Evolutionary conservation across 495 filamentous ascomycete species (phyloP).

Genomic region (Aspergillus kassunensis): DNA sequence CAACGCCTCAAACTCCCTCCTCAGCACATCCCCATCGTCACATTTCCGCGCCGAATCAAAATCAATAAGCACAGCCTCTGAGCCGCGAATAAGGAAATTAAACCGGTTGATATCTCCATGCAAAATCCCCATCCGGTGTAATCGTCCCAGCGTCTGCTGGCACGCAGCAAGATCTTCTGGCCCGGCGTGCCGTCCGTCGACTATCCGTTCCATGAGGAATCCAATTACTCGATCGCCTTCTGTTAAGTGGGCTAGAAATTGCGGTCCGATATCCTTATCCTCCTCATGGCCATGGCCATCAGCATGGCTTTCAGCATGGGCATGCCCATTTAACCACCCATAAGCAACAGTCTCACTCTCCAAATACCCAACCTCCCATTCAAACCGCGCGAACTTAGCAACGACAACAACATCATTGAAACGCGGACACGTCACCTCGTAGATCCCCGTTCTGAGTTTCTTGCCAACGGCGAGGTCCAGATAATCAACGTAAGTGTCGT

Average conservation of each 20-base stretch:
- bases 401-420: too few species aligned
- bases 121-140: constrained; percentile 36
- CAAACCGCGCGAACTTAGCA: too few species aligned
- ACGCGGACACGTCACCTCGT: too few species aligned
- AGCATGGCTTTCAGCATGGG: too few species aligned
- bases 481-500: too few species aligned
- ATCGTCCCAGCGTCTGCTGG: constrained; percentile 18
- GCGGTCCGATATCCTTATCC: constrained; percentile 37
- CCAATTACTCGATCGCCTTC: constrained; percentile 44
- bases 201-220: constrained; percentile 39
- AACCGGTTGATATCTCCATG: constrained; percentile 45
- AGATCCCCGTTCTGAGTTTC: too few species aligned
- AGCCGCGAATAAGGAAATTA: constrained; percentile 39
- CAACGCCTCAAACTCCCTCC: not conserved
- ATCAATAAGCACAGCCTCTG: constrained; percentile 32
- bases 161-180: constrained; percentile 31
- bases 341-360: too few species aligned
- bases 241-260: constrained; percentile 41
- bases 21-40: constrained; percentile 1
- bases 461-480: too few species aligned
- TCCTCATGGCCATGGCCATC: too few species aligned
- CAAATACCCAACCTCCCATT: too few species aligned
- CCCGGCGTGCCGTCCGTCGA: constrained; percentile 23
- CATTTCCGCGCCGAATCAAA: constrained; percentile 30
- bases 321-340: too few species aligned